Percentiles rank a stretch among this genome's conserved stretches.
Conservation (phyloP, 352 stramenopile species). For the Phytophthora niederhauseri region DNA sequence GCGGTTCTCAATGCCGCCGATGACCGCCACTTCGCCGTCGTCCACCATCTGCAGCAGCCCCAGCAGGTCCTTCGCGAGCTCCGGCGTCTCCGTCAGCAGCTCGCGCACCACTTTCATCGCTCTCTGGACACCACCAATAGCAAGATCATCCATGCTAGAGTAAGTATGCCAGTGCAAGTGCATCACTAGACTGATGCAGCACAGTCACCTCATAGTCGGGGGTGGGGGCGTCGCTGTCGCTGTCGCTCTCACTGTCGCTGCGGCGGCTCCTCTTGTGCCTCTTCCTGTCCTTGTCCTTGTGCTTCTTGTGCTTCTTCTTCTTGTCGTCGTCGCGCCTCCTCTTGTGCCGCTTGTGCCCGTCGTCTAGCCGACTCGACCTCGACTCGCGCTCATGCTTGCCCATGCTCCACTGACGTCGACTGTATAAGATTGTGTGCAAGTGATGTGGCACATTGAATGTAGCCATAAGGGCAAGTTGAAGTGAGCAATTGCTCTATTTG, state of each 20-base stretch:
- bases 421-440: constrained; percentile 11
- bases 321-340: constrained; percentile 36
- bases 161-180: not conserved
- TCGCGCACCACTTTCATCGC: constrained; percentile 56
- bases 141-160: not conserved
- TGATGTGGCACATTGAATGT: constrained; percentile 18
- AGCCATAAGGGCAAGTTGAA: constrained; percentile 24
- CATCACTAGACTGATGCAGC: not conserved
- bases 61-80: constrained; percentile 67
- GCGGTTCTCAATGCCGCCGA: constrained; percentile 78
- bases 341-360: constrained; percentile 45
- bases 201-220: constrained; percentile 30
- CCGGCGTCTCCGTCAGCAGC: constrained; percentile 70
- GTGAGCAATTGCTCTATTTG: constrained; percentile 6
- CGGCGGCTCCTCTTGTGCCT: constrained; percentile 23
- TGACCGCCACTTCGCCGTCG: constrained; percentile 72
- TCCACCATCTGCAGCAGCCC: constrained; percentile 79
- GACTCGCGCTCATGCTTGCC: constrained; percentile 35
- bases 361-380: constrained; percentile 29
- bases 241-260: constrained; percentile 22
- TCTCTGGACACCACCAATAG: constrained; percentile 14
- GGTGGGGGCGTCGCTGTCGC: constrained; percentile 16
- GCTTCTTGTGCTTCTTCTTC: constrained; percentile 41
- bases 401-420: constrained; percentile 19
- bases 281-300: constrained; percentile 40